Evolutionary conservation across 1,139 yeast species (phyloP).

Genomic region (Zygosaccharomyces pseudobailii): DNA sequence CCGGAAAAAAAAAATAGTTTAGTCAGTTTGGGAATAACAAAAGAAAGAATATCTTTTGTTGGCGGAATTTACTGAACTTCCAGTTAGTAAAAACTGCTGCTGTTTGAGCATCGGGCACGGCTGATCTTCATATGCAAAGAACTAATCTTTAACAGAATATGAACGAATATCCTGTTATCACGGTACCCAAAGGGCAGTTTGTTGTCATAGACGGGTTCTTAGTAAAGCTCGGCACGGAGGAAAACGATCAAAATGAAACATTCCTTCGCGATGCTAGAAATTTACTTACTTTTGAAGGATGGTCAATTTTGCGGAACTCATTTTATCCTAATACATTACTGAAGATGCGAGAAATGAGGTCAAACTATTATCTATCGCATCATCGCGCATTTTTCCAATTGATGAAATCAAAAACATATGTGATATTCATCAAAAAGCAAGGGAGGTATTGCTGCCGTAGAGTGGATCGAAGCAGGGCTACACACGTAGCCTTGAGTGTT

Average conservation of each 20-base stretch:
- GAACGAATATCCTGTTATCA: slow-evolving; percentile 6
- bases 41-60: slow-evolving; percentile 5
- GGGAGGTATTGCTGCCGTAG: slow-evolving; percentile 10
- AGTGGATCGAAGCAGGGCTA: slow-evolving; percentile 6
- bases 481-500: slow-evolving; percentile 10
- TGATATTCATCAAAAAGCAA: slow-evolving; percentile 7
- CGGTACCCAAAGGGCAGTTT: slow-evolving; percentile 4
- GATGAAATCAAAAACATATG: slow-evolving; percentile 3
- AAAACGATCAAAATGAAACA: not conserved
- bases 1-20: not conserved
- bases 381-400: slow-evolving; percentile 6
- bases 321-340: slow-evolving; percentile 4
- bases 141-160: not conserved
- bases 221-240: slow-evolving; percentile 1
- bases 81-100: slow-evolving; percentile 8
- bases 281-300: not conserved
- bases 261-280: not conserved
- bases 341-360: slow-evolving; percentile 4
- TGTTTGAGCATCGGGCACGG: not conserved
- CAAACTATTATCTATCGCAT: slow-evolving; percentile 8
- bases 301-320: slow-evolving; percentile 2
- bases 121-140: not conserved
- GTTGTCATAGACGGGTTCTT: slow-evolving; percentile 6
- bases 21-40: not conserved
- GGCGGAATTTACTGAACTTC: slow-evolving; percentile 12